Conservation (phyloP, 208 protist species). For the Trypanosoma lewisi region DNA sequence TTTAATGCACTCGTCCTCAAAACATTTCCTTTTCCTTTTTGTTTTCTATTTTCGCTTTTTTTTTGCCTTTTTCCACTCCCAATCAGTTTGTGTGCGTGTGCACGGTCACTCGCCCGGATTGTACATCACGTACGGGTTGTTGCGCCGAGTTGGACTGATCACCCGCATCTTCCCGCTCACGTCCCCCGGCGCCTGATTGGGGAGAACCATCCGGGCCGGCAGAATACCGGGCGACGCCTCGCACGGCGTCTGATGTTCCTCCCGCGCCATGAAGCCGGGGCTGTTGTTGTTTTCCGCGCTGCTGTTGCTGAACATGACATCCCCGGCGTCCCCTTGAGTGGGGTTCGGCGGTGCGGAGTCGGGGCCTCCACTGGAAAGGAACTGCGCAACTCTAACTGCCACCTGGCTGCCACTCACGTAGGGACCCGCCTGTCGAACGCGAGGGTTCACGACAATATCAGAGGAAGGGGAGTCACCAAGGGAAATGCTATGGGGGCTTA, state of each 20-base stretch:
- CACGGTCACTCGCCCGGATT: not conserved
- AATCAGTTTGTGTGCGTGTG: not conserved
- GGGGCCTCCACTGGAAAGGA: not conserved
- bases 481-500: slow-evolving; percentile 6
- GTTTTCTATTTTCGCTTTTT: too few species aligned
- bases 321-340: not conserved
- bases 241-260: not conserved
- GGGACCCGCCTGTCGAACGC: slow-evolving; percentile 3
- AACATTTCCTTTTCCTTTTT: too few species aligned
- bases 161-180: slow-evolving; percentile 8
- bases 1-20: too few species aligned
- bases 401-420: slow-evolving; percentile 12
- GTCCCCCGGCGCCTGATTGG: not conserved
- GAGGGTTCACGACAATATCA: slow-evolving; percentile 19
- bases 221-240: not conserved
- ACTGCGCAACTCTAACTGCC: slow-evolving; percentile 13
- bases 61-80: not conserved
- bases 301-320: not conserved
- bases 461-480: slow-evolving; percentile 25
- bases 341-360: not conserved
- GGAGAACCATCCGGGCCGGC: not conserved
- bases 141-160: slow-evolving; percentile 25
- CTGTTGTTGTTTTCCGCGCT: not conserved
- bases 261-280: slow-evolving; percentile 4
- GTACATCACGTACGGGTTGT: slow-evolving; percentile 27